A percentile compares a stretch with the other conserved stretches of the same genome.
phyloP scores from a whole-genome alignment of 805 yeast species.

The Candida boidinii region DNA sequence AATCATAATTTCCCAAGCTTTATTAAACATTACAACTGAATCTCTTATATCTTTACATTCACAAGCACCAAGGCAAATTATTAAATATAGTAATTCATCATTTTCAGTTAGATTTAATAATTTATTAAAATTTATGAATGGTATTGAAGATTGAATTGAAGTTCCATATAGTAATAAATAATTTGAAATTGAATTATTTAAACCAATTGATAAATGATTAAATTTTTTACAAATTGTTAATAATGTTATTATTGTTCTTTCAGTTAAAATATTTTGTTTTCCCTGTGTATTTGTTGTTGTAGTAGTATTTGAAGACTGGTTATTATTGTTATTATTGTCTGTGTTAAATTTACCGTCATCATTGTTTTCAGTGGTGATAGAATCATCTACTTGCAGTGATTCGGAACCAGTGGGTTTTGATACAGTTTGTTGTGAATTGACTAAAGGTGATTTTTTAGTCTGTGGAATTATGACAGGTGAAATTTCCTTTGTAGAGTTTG shows the following conservation, averaged over 20 bases:
- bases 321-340: slow-evolving; percentile 10
- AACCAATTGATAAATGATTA: slow-evolving; percentile 9
- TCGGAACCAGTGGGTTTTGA: too few relatives aligned
- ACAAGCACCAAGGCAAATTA: slow-evolving; percentile 38
- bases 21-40: slow-evolving; percentile 31
- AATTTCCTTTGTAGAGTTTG: slow-evolving; percentile 3
- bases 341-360: slow-evolving; percentile 6
- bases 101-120: slow-evolving; percentile 19
- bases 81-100: slow-evolving; percentile 33
- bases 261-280: too few relatives aligned
- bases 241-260: slow-evolving; percentile 24
- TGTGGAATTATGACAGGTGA: slow-evolving; percentile 2
- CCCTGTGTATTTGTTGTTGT: too few relatives aligned
- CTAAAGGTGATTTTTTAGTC: background rate
- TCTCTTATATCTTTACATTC: slow-evolving; percentile 25
- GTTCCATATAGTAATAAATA: slow-evolving; percentile 16
- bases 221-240: slow-evolving; percentile 24
- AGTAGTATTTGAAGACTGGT: too few relatives aligned
- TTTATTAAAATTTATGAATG: slow-evolving; percentile 12
- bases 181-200: slow-evolving; percentile 17
- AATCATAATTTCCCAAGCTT: slow-evolving; percentile 32
- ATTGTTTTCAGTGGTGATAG: too few relatives aligned
- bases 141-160: slow-evolving; percentile 9
- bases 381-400: too few relatives aligned
- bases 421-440: too few relatives aligned